Percentiles rank a stretch among this genome's conserved stretches.
phyloP scores from a whole-genome alignment of 2,329 filamentous ascomycete genomes.

The Nothopassalora personata region DNA sequence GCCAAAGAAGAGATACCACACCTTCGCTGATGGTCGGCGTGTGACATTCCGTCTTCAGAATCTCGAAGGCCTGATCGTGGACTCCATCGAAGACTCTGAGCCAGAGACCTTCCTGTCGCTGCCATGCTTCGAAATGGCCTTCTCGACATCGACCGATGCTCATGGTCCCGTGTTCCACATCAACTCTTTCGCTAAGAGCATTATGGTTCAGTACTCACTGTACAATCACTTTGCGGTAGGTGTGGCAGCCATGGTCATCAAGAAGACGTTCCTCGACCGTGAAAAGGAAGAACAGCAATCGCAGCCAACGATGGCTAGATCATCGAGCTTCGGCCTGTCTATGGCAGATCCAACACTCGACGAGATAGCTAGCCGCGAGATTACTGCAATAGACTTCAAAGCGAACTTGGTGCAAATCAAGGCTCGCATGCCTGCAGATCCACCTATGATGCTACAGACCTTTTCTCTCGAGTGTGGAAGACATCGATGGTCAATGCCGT shows the following conservation, averaged over 20 bases:
- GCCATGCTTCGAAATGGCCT: constrained; percentile 78
- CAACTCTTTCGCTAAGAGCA: constrained; percentile 70
- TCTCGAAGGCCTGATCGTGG: constrained; percentile 84
- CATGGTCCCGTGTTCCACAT: constrained; percentile 86
- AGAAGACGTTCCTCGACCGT: constrained; percentile 37
- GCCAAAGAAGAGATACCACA: constrained; percentile 47
- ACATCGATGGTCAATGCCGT: constrained; percentile 83
- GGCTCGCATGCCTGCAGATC: constrained; percentile 79
- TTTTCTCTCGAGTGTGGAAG: constrained; percentile 76
- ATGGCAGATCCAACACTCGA: constrained; percentile 22
- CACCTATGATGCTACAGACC: constrained; percentile 84
- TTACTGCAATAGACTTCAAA: constrained; percentile 77
- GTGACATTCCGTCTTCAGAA: constrained; percentile 75
- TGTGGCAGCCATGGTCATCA: constrained; percentile 70
- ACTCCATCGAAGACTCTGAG: constrained; percentile 78
- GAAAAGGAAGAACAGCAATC: constrained; percentile 14
- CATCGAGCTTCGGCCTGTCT: constrained; percentile 22
- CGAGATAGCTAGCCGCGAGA: constrained; percentile 48
- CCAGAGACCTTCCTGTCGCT: constrained; percentile 79
- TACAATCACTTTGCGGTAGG: constrained; percentile 89
- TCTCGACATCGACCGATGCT: constrained; percentile 78
- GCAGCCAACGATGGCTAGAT: constrained; percentile 12
- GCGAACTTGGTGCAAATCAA: constrained; percentile 80
- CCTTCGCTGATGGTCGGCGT: constrained; percentile 68
- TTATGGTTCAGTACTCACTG: constrained; percentile 83